These are phyloP conservation scores for Sophora flavescens DNA, from an alignment of 306 rosid genomes.

Conservation along the genomic window DNA sequence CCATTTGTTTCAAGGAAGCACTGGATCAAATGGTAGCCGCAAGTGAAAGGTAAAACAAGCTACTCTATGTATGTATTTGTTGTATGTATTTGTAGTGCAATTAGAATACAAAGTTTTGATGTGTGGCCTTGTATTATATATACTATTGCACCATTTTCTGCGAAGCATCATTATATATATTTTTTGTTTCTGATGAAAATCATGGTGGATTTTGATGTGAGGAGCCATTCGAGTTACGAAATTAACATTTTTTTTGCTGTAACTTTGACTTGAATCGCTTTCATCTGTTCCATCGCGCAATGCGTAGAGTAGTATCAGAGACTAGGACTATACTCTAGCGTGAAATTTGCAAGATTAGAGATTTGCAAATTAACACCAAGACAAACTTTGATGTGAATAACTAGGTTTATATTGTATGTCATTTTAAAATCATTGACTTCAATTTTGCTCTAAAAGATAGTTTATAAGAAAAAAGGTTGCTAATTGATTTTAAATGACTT, in stretches of 20 bases:
- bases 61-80: conserved; percentile 50
- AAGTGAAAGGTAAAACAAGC: conserved; percentile 56
- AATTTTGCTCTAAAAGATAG: too few species aligned
- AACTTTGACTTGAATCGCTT: conserved; percentile 1
- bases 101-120: conserved; percentile 46
- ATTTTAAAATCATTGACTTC: too few species aligned
- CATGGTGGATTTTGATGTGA: conserved; percentile 18
- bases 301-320: neutral
- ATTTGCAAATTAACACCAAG: too few species aligned
- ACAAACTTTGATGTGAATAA: too few species aligned
- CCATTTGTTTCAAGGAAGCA: conserved; percentile 65
- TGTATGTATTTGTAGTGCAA: conserved; percentile 50
- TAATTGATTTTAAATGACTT: too few species aligned
- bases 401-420: too few species aligned
- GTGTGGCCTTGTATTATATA: conserved; percentile 43
- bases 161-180: neutral
- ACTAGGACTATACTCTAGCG: too few species aligned
- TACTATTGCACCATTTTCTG: conserved; percentile 21
- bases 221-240: neutral
- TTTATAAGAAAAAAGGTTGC: too few species aligned
- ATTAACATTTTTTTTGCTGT: neutral
- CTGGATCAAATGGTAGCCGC: conserved; percentile 69
- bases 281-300: neutral
- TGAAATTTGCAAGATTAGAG: too few species aligned
- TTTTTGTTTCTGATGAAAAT: conserved; percentile 17